phyloP scores from a whole-genome alignment of 495 filamentous ascomycete genomes.

The Hypoxylon perforatum region DNA sequence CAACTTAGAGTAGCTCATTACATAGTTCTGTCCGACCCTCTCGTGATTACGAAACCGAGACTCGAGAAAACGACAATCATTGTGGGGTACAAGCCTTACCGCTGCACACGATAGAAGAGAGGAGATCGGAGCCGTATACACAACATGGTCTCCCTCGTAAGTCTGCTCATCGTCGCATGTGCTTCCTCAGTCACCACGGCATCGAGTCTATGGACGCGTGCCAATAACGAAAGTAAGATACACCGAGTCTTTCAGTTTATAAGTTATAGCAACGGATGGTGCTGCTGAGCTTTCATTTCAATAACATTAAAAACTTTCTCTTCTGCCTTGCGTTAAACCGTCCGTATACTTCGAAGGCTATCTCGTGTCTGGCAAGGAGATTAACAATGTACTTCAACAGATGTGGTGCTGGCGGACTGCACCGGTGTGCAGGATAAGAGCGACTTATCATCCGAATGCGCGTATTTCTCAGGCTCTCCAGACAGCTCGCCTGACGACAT shows the following conservation, averaged over 20 bases:
- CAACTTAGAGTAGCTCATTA: slow-evolving; percentile 8
- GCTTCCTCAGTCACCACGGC: slow-evolving; percentile 15
- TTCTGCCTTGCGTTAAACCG: too few relatives aligned
- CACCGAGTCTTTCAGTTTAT: slow-evolving; percentile 1
- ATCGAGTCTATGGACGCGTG: slow-evolving; percentile 13
- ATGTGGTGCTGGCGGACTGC: slow-evolving; percentile 33
- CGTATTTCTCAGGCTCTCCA: slow-evolving; percentile 47
- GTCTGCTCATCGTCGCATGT: slow-evolving; percentile 13
- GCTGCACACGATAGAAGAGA: neutral
- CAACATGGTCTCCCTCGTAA: slow-evolving; percentile 14
- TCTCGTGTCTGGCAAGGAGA: neutral
- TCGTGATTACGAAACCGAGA: neutral
- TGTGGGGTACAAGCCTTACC: neutral
- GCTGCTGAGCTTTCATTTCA: too few relatives aligned
- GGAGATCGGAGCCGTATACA: neutral
- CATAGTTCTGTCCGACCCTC: neutral
- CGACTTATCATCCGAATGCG: slow-evolving; percentile 49
- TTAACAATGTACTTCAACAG: slow-evolving; percentile 25
- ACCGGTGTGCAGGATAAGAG: slow-evolving; percentile 11
- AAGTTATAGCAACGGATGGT: too few relatives aligned
- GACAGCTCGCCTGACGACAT: slow-evolving; percentile 45
- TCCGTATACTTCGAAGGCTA: neutral
- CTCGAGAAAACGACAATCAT: slow-evolving; percentile 7
- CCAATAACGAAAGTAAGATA: slow-evolving; percentile 29
- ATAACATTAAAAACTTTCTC: neutral